Percentiles rank a stretch among this genome's conserved stretches.
Conservation (phyloP, 805 yeast genomes). For the Dipodascus geniculatus region DNA sequence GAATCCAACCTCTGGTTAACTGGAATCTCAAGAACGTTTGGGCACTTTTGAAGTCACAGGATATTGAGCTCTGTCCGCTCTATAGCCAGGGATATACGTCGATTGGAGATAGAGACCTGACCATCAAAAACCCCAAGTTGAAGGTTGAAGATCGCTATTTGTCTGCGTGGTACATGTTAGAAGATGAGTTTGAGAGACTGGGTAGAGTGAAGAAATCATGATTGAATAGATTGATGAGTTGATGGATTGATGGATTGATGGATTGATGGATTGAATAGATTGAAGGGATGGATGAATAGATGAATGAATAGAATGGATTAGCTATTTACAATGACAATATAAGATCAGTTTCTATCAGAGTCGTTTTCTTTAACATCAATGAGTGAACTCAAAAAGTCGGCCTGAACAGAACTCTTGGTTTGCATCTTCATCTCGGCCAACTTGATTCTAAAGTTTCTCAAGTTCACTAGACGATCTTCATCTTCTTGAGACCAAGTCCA, state of each 20-base stretch:
- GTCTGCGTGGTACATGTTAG: constrained; percentile 35
- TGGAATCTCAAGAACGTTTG: constrained; percentile 83
- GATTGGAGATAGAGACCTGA: constrained; percentile 65
- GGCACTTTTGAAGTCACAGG: constrained; percentile 45
- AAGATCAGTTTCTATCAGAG: not conserved
- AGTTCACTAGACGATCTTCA: constrained; percentile 9
- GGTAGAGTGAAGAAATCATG: constrained; percentile 22
- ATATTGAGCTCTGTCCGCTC: constrained; percentile 58
- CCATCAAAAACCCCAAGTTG: constrained; percentile 60
- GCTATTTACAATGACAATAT: not conserved
- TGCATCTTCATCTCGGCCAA: not conserved
- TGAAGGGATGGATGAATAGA: no score
- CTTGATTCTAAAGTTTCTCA: not conserved
- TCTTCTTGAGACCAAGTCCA: constrained; percentile 23
- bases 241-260: no score
- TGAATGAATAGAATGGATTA: no score
- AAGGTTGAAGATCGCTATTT: constrained; percentile 38
- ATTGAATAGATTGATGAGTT: not conserved
- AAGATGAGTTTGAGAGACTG: constrained; percentile 47
- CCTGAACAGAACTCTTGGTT: not conserved
- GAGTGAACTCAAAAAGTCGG: not conserved
- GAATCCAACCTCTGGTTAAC: constrained; percentile 80
- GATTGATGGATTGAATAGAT: no score
- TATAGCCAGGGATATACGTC: constrained; percentile 86
- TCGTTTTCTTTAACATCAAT: not conserved